phyloP scores from a whole-genome alignment of 23 red algal species.

The Agarophyton chilense region DNA sequence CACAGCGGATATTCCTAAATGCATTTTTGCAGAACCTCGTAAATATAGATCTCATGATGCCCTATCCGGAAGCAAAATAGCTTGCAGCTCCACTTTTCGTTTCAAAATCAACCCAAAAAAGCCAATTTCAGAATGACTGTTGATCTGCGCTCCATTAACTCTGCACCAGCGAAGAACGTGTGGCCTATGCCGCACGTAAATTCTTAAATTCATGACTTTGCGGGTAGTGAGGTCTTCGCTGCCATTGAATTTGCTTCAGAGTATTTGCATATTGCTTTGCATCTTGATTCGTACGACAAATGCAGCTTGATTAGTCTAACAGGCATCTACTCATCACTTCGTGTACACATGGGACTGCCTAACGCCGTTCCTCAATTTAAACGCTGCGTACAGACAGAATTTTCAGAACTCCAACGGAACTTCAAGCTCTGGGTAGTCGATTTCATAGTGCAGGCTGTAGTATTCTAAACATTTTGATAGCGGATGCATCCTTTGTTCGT shows the following conservation, averaged over 20 bases:
- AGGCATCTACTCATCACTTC: too few relatives aligned
- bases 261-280: constrained; percentile 5
- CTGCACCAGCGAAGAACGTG: not conserved
- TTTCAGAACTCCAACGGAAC: too few relatives aligned
- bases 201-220: constrained; percentile 27
- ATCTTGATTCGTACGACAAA: too few relatives aligned
- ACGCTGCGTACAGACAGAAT: too few relatives aligned
- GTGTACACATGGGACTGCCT: not conserved
- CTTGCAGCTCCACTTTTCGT: constrained; percentile 25
- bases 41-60: constrained; percentile 8
- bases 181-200: constrained; percentile 55
- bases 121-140: constrained; percentile 27
- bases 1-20: constrained; percentile 12
- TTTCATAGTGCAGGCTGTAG: too few relatives aligned
- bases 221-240: constrained; percentile 18
- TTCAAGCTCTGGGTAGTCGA: too few relatives aligned
- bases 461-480: too few relatives aligned
- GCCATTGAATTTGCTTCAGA: constrained; percentile 19
- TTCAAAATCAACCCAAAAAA: constrained; percentile 22
- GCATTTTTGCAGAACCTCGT: constrained; percentile 31
- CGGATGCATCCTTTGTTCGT: too few relatives aligned
- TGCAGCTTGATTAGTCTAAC: too few relatives aligned
- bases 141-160: constrained; percentile 19
- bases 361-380: too few relatives aligned
- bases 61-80: constrained; percentile 30